Conservation (phyloP, 2,329 filamentous ascomycete species). For the Claviceps sp. region DNA sequence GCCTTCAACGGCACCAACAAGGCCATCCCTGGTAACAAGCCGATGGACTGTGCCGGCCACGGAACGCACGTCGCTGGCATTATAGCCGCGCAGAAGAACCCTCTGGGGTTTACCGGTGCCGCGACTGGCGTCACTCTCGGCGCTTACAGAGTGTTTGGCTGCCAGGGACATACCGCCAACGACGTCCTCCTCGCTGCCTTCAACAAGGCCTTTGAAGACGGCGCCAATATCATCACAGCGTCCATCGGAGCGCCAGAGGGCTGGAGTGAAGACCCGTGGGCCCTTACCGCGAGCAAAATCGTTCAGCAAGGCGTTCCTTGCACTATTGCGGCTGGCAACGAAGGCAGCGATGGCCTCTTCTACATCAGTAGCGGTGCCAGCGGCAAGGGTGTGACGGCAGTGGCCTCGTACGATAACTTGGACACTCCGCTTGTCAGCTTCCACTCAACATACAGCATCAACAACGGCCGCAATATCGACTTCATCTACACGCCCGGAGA, state of each 20-base stretch:
- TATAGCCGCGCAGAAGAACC: constrained; percentile 26
- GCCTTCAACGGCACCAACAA: constrained; percentile 13
- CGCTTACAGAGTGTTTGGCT: constrained; percentile 25
- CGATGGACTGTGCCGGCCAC: constrained; percentile 26
- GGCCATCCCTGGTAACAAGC: constrained; percentile 23
- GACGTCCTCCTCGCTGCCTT: constrained; percentile 27
- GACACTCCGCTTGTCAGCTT: constrained; percentile 24
- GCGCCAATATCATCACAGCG: constrained; percentile 20
- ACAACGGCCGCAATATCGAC: constrained; percentile 3
- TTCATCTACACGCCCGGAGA: background rate
- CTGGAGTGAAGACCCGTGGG: constrained; percentile 18
- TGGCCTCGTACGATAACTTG: constrained; percentile 29
- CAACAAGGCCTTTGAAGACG: constrained; percentile 26
- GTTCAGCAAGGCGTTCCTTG: constrained; percentile 28
- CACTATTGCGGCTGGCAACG: constrained; percentile 30
- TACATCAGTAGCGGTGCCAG: constrained; percentile 24
- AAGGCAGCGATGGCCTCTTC: constrained; percentile 27
- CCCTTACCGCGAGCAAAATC: constrained; percentile 25
- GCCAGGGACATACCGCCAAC: constrained; percentile 16
- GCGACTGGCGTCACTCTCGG: constrained; percentile 25
- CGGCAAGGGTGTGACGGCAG: constrained; percentile 27
- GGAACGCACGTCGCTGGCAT: constrained; percentile 33
- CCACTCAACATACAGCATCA: constrained; percentile 22
- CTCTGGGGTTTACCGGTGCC: constrained; percentile 24
- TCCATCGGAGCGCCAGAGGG: constrained; percentile 6